A percentile compares a stretch with the other conserved stretches of the same genome.
Evolutionary conservation across 257 asterid species (phyloP).

Genomic region (Solanum habrochaites): DNA sequence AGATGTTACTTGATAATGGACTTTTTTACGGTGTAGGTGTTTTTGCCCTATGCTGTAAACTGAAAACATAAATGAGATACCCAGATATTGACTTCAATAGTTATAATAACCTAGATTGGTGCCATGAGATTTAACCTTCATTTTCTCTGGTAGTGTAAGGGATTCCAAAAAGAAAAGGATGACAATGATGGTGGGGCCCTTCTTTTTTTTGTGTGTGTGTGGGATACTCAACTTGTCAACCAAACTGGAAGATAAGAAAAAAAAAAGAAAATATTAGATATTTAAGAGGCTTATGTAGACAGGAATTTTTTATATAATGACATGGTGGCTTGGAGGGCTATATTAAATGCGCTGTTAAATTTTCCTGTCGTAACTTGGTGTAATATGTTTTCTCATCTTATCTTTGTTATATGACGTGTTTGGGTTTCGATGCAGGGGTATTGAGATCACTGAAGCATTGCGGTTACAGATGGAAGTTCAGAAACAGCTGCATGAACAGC

Average conservation of each 20-base stretch:
- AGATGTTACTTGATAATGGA: not conserved
- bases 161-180: not conserved
- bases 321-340: not conserved
- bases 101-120: not conserved
- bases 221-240: not conserved
- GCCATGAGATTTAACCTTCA: not conserved
- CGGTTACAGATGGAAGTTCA: slow-evolving; percentile 15
- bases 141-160: not conserved
- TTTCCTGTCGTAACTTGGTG: not conserved
- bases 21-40: not conserved
- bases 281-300: not conserved
- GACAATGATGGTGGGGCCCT: not conserved
- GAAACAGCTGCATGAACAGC: slow-evolving; percentile 14
- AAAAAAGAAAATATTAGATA: not conserved
- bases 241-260: not conserved
- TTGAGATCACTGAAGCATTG: slow-evolving; percentile 8
- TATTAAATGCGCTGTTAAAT: not conserved
- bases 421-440: not conserved
- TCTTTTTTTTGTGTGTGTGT: not conserved
- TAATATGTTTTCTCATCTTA: not conserved
- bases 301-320: not conserved
- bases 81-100: not conserved
- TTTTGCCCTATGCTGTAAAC: not conserved
- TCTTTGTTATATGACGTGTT: not conserved
- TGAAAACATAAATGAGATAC: not conserved